Conservation (phyloP, 208 protist species). For the Naegleria fowleri region DNA sequence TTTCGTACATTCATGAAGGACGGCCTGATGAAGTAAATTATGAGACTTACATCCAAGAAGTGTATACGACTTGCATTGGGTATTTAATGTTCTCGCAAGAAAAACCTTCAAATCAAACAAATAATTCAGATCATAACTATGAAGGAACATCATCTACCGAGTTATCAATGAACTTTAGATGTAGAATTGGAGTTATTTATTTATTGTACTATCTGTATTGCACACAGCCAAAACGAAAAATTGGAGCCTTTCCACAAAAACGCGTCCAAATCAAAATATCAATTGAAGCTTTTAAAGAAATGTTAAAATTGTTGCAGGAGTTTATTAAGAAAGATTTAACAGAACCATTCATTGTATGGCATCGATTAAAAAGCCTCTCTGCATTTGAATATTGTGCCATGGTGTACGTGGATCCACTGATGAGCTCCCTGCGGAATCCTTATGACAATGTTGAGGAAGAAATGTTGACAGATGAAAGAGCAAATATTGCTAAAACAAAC, state of each 20-base stretch:
- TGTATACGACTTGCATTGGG: background rate
- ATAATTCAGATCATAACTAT: background rate
- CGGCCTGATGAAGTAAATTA: background rate
- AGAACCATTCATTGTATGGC: background rate
- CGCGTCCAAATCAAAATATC: conserved; percentile 9
- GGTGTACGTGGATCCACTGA: background rate
- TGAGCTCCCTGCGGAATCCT: background rate
- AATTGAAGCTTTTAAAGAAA: background rate
- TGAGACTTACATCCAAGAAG: background rate
- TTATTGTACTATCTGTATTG: background rate
- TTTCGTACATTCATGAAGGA: conserved; percentile 13
- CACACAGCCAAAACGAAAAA: background rate
- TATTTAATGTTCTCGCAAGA: background rate
- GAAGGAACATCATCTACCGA: background rate
- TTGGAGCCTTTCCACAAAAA: background rate
- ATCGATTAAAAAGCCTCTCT: background rate
- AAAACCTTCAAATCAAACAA: background rate
- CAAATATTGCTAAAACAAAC: background rate
- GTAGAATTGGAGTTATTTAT: background rate
- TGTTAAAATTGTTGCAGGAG: background rate
- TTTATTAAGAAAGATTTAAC: background rate
- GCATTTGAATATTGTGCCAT: background rate
- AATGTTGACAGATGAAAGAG: background rate
- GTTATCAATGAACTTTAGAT: background rate
- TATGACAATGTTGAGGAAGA: background rate